Evolutionary conservation across 2,329 filamentous ascomycete species (phyloP).

Genomic region (Alternaria angustiovoidea): DNA sequence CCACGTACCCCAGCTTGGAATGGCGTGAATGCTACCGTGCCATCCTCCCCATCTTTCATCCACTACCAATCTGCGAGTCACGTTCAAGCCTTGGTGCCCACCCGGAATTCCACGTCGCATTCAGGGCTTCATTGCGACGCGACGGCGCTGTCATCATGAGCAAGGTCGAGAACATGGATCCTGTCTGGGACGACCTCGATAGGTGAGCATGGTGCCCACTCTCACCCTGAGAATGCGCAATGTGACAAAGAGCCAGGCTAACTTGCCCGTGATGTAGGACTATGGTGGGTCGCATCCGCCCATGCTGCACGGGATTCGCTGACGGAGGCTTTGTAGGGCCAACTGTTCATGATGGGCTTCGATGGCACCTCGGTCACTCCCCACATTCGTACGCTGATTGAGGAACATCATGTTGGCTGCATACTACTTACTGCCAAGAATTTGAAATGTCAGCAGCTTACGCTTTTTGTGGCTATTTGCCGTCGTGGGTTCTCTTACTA

Average conservation of each 20-base stretch:
- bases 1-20: conserved; percentile 26
- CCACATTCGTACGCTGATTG: conserved; percentile 81
- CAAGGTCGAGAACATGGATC: conserved; percentile 55
- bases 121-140: conserved; percentile 22
- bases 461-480: conserved; percentile 15
- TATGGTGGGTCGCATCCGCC: conserved; percentile 49
- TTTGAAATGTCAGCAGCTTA: conserved; percentile 71
- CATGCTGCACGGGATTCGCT: conserved; percentile 33
- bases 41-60: conserved; percentile 41
- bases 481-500: conserved; percentile 21
- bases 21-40: conserved; percentile 47
- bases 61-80: conserved; percentile 45
- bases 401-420: conserved; percentile 86
- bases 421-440: conserved; percentile 87
- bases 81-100: conserved; percentile 43
- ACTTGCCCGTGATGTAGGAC: conserved; percentile 52
- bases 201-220: conserved; percentile 64
- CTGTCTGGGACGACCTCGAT: conserved; percentile 75
- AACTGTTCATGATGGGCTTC: conserved; percentile 85
- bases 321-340: conserved; percentile 66
- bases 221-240: conserved; percentile 31
- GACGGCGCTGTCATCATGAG: conserved; percentile 62
- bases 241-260: conserved; percentile 42
- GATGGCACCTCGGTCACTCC: conserved; percentile 85
- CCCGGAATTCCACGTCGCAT: conserved; percentile 33